Percentiles rank a stretch among this genome's conserved stretches.
phyloP scores from a whole-genome alignment of 768 basidiomycete species.

The Obba rivulosa region DNA sequence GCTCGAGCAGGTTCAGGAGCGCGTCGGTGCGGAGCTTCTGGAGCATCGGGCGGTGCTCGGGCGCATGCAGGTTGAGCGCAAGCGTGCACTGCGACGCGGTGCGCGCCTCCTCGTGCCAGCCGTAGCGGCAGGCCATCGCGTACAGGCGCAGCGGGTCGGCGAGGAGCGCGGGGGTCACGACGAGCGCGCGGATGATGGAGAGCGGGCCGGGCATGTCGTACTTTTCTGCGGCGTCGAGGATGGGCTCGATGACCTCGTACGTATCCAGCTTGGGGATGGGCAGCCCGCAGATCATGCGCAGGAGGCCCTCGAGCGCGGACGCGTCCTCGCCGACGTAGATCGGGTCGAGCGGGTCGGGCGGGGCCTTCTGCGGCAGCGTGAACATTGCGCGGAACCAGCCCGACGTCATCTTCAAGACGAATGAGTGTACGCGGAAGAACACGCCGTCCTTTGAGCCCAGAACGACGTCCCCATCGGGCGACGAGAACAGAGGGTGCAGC shows the following conservation, averaged over 20 bases:
- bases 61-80: conserved; percentile 44
- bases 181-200: conserved; percentile 54
- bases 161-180: conserved; percentile 46
- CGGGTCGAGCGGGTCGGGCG: conserved; percentile 23
- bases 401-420: conserved; percentile 57
- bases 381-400: conserved; percentile 63
- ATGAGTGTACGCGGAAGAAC: conserved; percentile 54
- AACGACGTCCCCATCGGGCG: conserved; percentile 50
- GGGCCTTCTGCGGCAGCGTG: conserved; percentile 41
- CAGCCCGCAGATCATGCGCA: conserved; percentile 60
- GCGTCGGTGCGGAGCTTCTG: conserved; percentile 43
- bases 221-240: conserved; percentile 63
- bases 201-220: conserved; percentile 66
- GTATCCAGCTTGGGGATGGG: conserved; percentile 43
- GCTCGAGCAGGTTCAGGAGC: conserved; percentile 47
- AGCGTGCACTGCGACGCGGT: conserved; percentile 52
- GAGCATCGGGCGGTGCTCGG: conserved; percentile 39
- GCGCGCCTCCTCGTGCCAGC: conserved; percentile 53
- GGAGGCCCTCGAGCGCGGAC: conserved; percentile 46
- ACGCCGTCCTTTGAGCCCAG: conserved; percentile 45
- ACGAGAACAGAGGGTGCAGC: conserved; percentile 44
- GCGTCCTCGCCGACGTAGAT: conserved; percentile 57
- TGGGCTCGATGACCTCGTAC: conserved; percentile 48
- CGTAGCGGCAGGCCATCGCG: conserved; percentile 39
- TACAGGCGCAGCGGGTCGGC: conserved; percentile 23